A percentile compares a stretch with the other conserved stretches of the same genome.
These are phyloP conservation scores for Solanum sitiens DNA, from an alignment of 257 asterid species.

Conservation along the genomic window DNA sequence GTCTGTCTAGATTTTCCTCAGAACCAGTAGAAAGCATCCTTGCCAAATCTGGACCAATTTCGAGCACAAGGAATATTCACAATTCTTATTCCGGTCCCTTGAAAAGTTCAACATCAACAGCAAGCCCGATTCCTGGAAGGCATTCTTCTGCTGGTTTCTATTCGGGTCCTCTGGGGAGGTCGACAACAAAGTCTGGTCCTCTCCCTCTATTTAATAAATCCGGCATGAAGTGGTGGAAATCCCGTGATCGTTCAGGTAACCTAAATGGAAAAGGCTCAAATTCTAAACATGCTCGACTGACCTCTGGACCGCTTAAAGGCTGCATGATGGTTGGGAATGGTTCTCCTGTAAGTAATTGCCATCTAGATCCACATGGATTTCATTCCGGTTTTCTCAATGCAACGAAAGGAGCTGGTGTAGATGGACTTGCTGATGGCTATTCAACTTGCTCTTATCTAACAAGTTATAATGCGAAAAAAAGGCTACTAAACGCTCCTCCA, in stretches of 20 bases:
- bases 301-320: slow-evolving; percentile 30
- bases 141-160: slow-evolving; percentile 21
- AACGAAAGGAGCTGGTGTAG: neutral
- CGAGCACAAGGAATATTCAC: slow-evolving; percentile 20
- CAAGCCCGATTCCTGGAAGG: slow-evolving; percentile 30
- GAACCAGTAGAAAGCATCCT: slow-evolving; percentile 31
- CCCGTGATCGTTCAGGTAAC: slow-evolving; percentile 37
- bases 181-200: slow-evolving; percentile 40
- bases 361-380: slow-evolving; percentile 9
- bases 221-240: slow-evolving; percentile 40
- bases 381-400: neutral
- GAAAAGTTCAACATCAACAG: slow-evolving; percentile 25
- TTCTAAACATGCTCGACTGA: slow-evolving; percentile 14
- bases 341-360: slow-evolving; percentile 13
- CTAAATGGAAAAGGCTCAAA: slow-evolving; percentile 21
- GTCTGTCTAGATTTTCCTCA: slow-evolving; percentile 36
- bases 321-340: slow-evolving; percentile 24
- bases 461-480: slow-evolving; percentile 20
- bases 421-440: slow-evolving; percentile 11
- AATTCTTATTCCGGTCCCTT: slow-evolving; percentile 57
- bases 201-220: slow-evolving; percentile 32
- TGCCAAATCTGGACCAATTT: slow-evolving; percentile 57
- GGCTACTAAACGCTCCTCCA: slow-evolving; percentile 50
- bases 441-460: slow-evolving; percentile 16
- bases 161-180: slow-evolving; percentile 57